phyloP scores from a whole-genome alignment of 179 eudicot genomes.

The Camellia oleifera region DNA sequence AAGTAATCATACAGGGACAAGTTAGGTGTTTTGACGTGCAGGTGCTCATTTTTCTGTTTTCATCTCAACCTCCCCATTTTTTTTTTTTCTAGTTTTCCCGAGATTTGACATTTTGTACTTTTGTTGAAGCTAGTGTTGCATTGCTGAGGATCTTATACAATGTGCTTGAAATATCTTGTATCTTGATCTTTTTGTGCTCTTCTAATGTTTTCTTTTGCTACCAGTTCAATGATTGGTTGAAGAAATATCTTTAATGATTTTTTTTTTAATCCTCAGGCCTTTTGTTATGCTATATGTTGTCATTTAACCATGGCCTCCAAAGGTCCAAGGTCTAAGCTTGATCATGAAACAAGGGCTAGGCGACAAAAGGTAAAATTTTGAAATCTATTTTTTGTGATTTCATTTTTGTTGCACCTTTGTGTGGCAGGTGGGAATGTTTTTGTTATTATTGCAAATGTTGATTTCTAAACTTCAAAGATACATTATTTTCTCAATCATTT shows the following conservation, averaged over 20 bases:
- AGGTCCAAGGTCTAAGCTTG: conserved; percentile 93
- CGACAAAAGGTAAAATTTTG: conserved; percentile 66
- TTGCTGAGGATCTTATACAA: background rate
- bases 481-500: background rate
- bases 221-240: background rate
- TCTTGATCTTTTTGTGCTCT: background rate
- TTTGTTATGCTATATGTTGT: conserved; percentile 22
- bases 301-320: conserved; percentile 74
- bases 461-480: background rate
- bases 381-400: background rate
- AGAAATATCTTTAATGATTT: background rate
- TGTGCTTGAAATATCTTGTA: background rate
- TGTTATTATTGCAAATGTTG: background rate
- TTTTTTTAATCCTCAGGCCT: conserved; percentile 10
- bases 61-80: background rate
- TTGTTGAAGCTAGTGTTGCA: conserved; percentile 1
- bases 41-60: background rate
- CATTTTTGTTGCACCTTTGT: background rate
- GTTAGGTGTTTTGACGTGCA: background rate
- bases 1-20: background rate
- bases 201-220: background rate
- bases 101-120: background rate
- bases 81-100: background rate
- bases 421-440: background rate
- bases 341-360: conserved; percentile 81